Base-by-base conservation (phyloP, 257 asterid genomes). In the Primulina eburnea region DNA sequence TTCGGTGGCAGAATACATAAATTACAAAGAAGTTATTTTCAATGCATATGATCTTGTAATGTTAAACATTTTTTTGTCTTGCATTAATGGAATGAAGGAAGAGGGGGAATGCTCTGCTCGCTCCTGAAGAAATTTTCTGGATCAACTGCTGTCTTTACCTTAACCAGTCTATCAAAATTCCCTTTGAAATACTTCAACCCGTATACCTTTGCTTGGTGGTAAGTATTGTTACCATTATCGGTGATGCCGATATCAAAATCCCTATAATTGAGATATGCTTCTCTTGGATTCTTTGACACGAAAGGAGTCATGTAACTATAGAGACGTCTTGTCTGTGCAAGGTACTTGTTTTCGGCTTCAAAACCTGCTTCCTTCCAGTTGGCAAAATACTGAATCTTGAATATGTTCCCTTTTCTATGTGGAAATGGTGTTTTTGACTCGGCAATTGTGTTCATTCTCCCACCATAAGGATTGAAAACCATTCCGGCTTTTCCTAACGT, bases 381-480 rank as follows among this genome's bases (percentile, higher is more conserved):
- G 16, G 56, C 72, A 1, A 64, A 67, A 38, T 82, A 82, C 69
- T 82, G 87, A 8, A 80, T 75, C 73, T 79, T 84, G 83, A 64
- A 79, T 3, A 82, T 67, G 38, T 50, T 73, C 4, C 83, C 87
- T 2, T 60, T 72, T 2, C 85, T 60, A 20, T 84, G 89, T 1
- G 89, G 89, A 34, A 84, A 84, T 28, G 30, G 30, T 28, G 30
- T 28, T 28, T 28, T 28, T 28, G 30, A 28, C 30, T 2, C 30
- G 4, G 30, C 30, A 28, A 28, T 9, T 87, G 82, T 0, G 80
- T 73, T 17, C 83, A 79, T 82, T 30, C 29, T 24, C 8, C 89
- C 89, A 24, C 89, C 89, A 24, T 81, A 84, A 0, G 86, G 62
- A 12, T 79, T 81, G 64, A 79, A 74, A 1, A 38, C 81, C 59